Evolutionary conservation across 1,284 basidiomycete species (phyloP).

Genomic region (Irpex sp.): DNA sequence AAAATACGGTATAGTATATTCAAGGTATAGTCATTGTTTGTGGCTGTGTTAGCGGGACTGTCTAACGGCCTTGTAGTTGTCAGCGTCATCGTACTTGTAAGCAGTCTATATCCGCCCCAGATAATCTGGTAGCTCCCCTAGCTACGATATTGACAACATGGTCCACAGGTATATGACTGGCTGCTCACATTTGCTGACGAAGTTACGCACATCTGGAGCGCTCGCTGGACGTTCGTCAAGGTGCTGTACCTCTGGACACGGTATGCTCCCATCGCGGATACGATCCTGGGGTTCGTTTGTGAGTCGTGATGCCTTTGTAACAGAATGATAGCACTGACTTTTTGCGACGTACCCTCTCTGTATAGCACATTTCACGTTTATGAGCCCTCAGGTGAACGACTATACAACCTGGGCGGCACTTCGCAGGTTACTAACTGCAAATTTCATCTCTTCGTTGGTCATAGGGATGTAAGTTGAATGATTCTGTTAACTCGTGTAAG

Average conservation of each 20-base stretch:
- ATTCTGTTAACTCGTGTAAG: background rate
- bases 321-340: too few relatives aligned
- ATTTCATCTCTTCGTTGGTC: background rate
- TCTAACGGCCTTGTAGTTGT: background rate
- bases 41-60: background rate
- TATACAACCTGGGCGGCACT: background rate
- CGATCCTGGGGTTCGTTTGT: background rate
- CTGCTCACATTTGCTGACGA: background rate
- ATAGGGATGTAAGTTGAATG: background rate
- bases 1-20: background rate
- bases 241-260: conserved; percentile 23
- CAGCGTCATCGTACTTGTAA: background rate
- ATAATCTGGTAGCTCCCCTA: too few relatives aligned
- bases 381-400: background rate
- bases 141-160: too few relatives aligned
- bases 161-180: background rate
- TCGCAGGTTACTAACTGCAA: background rate
- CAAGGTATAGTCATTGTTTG: background rate
- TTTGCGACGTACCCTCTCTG: background rate
- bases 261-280: conserved; percentile 25
- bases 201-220: conserved; percentile 13
- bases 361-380: background rate
- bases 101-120: background rate
- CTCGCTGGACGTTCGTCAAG: conserved; percentile 24
- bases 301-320: background rate